A percentile compares a stretch with the other conserved stretches of the same genome.
Evolutionary conservation across 306 rosid species (phyloP).

Genomic region (Acacia crassicarpa): DNA sequence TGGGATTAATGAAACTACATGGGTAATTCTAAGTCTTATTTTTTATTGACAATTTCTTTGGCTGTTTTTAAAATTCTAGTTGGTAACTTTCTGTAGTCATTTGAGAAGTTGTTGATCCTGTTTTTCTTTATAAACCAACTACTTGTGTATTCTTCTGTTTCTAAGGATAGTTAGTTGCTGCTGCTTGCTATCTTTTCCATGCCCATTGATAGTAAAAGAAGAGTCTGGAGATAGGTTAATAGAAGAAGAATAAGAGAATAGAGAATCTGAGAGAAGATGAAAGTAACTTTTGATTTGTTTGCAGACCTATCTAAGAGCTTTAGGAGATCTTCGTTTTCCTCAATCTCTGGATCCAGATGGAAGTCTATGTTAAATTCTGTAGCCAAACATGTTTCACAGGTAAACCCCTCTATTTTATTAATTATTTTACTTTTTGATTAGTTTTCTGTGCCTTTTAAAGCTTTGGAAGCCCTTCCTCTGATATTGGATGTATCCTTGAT

Average conservation of each 20-base stretch:
- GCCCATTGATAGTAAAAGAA: not conserved
- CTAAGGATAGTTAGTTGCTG: not conserved
- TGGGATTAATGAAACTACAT: constrained; percentile 9
- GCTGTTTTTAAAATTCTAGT: not conserved
- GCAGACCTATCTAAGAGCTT: constrained; percentile 57
- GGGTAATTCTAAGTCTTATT: not conserved
- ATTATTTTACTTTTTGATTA: not conserved
- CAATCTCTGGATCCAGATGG: constrained; percentile 71
- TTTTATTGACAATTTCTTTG: not conserved
- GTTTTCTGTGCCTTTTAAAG: constrained; percentile 19
- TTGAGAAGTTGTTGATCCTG: not conserved
- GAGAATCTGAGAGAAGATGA: not conserved
- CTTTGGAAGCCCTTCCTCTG: constrained; percentile 7
- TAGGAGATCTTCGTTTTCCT: constrained; percentile 46
- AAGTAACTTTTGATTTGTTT: constrained; percentile 16
- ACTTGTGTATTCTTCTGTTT: constrained; percentile 1
- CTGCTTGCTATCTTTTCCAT: not conserved
- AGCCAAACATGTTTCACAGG: constrained; percentile 96
- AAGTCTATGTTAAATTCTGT: constrained; percentile 67
- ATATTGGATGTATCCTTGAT: constrained; percentile 14
- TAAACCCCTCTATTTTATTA: constrained; percentile 23
- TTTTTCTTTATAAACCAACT: not conserved
- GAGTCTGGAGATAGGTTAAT: not conserved
- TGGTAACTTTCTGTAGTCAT: not conserved
- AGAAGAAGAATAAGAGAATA: not conserved